Conservation (phyloP, 2,329 filamentous ascomycete species). For the Fusarium hostae region DNA sequence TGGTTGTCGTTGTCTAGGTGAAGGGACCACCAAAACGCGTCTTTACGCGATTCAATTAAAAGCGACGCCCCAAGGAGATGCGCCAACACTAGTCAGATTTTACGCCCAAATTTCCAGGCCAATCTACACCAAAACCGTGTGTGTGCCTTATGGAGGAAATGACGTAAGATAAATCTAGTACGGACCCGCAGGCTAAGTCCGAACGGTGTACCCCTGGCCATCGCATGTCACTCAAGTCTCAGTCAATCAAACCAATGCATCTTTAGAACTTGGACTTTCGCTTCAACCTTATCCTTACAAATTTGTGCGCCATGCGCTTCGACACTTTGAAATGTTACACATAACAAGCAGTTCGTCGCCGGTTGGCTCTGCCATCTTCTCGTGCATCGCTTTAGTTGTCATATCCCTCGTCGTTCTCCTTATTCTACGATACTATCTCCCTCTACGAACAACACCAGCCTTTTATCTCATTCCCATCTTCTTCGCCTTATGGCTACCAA, state of each 20-base stretch:
- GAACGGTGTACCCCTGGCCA: conserved; percentile 41
- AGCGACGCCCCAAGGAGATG: not conserved
- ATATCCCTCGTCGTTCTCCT: conserved; percentile 84
- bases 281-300: conserved; percentile 38
- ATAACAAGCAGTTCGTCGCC: conserved; percentile 66
- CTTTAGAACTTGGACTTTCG: conserved; percentile 10
- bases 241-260: conserved; percentile 18
- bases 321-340: conserved; percentile 61
- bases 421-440: conserved; percentile 88
- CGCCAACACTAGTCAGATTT: not conserved
- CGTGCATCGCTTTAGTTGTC: conserved; percentile 74
- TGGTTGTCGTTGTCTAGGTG: conserved; percentile 21
- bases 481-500: conserved; percentile 92
- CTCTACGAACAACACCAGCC: conserved; percentile 87
- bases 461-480: conserved; percentile 94
- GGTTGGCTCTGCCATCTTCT: conserved; percentile 83
- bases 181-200: conserved; percentile 19
- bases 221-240: conserved; percentile 25
- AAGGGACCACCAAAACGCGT: conserved; percentile 27
- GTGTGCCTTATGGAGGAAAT: conserved; percentile 7
- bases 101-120: conserved; percentile 35
- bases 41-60: conserved; percentile 40
- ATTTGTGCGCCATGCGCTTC: conserved; percentile 44
- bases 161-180: conserved; percentile 36
- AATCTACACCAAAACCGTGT: not conserved